Base-by-base conservation (phyloP, 345 rosid species). In the Firmiana major region DNA sequence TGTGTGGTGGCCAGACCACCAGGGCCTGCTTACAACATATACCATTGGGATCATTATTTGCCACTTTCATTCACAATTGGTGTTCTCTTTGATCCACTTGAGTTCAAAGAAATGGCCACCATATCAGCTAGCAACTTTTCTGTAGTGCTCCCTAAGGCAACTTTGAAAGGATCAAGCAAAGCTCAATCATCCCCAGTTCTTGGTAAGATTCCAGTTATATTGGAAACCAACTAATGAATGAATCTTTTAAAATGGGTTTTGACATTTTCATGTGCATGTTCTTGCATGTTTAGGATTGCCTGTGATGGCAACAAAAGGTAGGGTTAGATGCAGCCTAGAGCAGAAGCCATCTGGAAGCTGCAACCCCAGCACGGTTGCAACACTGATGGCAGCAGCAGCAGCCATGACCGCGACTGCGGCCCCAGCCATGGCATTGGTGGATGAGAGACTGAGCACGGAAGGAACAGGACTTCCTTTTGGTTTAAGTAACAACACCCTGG, bases 391-490 rank as follows among this genome's bases (percentile, higher is more conserved):
- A 6, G 85, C 86, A 5, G 84, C 89, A 0, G 87, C 86, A 2
- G 73, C 79, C n/a, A 42, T 62, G 58, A 78, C 88, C 9, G 66
- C 78, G 46, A 40, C 12, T 6, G 36, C 73, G 3, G 66, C 88
- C 40, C 87, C 91, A 12, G 90, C 90, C 40, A 60, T 86, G 86
- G 91, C 91, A 4, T 77, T 91, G 78, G 92, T 89, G 73, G 95
- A 88, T 43, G 95, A 91, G 58, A 91, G 95, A 64, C 19, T 89
- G 89, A 75, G 53, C 84, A 89, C 91, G 0, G 93, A 91, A 77
- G 95, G 91, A 68, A 88, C 89, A 0, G 93, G 93, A 12, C 91
- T 89, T 13, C 91, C 93, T 0, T 89, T 91, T 58, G 93, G 95
- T 7, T 78, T 91, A 62, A 89, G 93, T 85, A 91, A 91, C 89